Percentiles rank a stretch among this genome's conserved stretches.
phyloP scores from a whole-genome alignment of 305 asterid genomes.

The Fraxinus latifolia region DNA sequence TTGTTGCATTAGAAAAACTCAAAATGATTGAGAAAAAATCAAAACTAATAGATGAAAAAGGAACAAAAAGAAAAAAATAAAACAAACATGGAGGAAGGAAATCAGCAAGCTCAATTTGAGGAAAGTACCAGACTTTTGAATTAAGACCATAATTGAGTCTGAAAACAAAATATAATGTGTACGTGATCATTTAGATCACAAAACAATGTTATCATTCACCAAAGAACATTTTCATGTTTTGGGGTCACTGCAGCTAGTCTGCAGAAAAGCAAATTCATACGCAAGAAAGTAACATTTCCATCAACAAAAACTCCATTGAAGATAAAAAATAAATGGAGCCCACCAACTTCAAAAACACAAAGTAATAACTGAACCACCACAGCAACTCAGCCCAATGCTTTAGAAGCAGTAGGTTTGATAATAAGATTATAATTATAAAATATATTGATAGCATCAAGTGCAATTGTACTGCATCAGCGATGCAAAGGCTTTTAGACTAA shows the following conservation, averaged over 20 bases:
- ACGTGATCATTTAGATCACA: background rate
- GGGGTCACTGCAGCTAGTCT: background rate
- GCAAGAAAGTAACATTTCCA: background rate
- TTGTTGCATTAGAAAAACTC: background rate
- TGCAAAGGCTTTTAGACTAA: background rate
- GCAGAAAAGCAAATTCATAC: background rate
- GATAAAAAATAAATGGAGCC: background rate
- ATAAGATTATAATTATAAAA: background rate
- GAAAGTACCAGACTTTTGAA: slow-evolving; percentile 4
- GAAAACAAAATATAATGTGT: background rate
- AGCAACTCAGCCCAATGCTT: slow-evolving; percentile 7
- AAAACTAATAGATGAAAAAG: background rate
- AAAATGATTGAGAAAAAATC: background rate
- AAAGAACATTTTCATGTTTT: background rate
- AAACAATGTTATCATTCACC: background rate
- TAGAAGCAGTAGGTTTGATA: background rate
- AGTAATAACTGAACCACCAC: slow-evolving; percentile 12
- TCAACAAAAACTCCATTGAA: background rate
- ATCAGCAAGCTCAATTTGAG: background rate
- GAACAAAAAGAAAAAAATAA: background rate
- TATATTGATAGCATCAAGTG: background rate
- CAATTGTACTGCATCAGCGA: background rate
- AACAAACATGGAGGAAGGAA: background rate
- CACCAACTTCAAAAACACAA: background rate
- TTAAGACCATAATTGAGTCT: background rate